Evolutionary conservation across 2,329 filamentous ascomycete species (phyloP).

Genomic region (Monilinia fructigena): DNA sequence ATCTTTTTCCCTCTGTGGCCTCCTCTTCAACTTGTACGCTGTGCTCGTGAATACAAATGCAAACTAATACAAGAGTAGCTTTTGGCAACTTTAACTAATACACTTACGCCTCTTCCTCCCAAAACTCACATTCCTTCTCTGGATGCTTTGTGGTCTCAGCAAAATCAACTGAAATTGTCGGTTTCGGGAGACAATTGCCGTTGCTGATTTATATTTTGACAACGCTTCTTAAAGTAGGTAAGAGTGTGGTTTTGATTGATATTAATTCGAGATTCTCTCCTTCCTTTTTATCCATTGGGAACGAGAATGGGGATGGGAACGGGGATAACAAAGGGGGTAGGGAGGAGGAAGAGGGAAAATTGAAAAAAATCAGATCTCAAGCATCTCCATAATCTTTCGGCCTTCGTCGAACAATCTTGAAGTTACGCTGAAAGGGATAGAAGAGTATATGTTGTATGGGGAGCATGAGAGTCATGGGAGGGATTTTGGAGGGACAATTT

Average conservation of each 20-base stretch:
- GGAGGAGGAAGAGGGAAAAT: not conserved
- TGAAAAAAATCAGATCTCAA: constrained; percentile 26
- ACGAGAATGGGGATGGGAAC: not conserved
- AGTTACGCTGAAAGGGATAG: constrained; percentile 32
- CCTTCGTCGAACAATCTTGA: constrained; percentile 28
- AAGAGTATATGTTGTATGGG: constrained; percentile 38
- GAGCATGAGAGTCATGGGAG: constrained; percentile 34
- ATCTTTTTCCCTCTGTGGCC: not conserved
- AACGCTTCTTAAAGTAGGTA: constrained; percentile 36
- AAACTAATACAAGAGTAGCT: constrained; percentile 23
- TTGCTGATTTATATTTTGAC: constrained; percentile 8
- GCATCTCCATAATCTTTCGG: constrained; percentile 38
- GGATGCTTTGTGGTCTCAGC: not conserved
- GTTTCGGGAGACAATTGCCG: constrained; percentile 19
- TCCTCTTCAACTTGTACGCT: not conserved
- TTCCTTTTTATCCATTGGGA: constrained; percentile 32
- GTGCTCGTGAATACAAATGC: not conserved
- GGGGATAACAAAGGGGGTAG: not conserved
- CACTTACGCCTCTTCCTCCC: not conserved
- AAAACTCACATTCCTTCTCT: constrained; percentile 14
- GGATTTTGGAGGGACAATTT: constrained; percentile 37
- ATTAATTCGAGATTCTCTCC: constrained; percentile 55
- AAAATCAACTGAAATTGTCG: constrained; percentile 7
- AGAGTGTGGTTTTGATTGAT: constrained; percentile 49
- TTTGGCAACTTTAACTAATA: constrained; percentile 26